Percentiles rank a stretch among this genome's conserved stretches.
These are phyloP conservation scores for Paramecium pentaurelia DNA, from an alignment of 73 alveolate species.

Conservation along the genomic window DNA sequence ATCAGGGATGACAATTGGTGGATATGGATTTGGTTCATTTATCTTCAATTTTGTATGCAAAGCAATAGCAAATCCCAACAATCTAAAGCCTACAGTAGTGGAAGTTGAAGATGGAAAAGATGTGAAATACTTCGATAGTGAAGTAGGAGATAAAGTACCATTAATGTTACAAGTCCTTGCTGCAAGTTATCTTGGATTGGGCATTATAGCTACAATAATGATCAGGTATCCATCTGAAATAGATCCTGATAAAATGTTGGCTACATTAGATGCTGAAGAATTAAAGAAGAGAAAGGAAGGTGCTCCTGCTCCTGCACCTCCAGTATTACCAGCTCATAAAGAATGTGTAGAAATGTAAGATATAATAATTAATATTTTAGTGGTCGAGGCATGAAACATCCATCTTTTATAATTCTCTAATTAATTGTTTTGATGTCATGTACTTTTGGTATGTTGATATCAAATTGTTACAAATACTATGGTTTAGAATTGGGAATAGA, in stretches of 20 bases:
- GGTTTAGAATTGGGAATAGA: constrained; percentile 21
- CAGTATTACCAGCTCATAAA: not conserved
- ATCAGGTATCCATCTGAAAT: constrained; percentile 16
- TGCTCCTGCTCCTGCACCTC: not conserved
- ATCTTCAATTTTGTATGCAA: constrained; percentile 53
- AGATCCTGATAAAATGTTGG: constrained; percentile 14
- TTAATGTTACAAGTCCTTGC: not conserved
- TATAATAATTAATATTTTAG: not conserved
- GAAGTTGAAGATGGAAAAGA: not conserved
- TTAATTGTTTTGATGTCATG: not conserved
- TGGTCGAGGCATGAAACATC: not conserved
- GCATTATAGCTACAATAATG: not conserved
- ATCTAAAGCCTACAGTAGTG: not conserved
- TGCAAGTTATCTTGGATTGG: not conserved
- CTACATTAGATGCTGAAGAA: not conserved
- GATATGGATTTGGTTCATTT: constrained; percentile 67
- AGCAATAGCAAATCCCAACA: constrained; percentile 34
- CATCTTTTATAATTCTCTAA: not conserved
- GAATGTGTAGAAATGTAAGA: not conserved
- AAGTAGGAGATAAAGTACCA: constrained; percentile 16
- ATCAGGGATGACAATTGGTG: constrained; percentile 59
- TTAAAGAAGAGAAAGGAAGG: not conserved
- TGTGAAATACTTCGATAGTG: constrained; percentile 15
- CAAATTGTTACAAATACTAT: not conserved
- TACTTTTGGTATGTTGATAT: constrained; percentile 20